Base-by-base conservation (phyloP, 1,139 yeast species). In the Candida sanyaensis region DNA sequence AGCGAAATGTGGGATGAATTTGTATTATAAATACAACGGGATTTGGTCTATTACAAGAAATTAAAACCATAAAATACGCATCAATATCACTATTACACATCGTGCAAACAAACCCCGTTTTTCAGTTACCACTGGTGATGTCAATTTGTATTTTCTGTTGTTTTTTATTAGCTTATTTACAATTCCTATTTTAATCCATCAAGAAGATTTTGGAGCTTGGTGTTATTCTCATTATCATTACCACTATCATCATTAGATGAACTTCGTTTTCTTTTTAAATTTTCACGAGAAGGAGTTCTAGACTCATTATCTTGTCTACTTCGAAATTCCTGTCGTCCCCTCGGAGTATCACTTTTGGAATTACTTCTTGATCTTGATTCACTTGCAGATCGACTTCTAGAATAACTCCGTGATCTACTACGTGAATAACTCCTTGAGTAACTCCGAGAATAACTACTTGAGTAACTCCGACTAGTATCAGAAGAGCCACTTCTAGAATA, bases 361-460 rank as follows among this genome's bases (percentile, higher is more conserved):
- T 30, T 29, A 24, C 52, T 47, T 30, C 45, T 31, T 12, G 49
- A 43, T 27, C 45, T 27, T 6, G 47, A 42, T 12, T 26, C 12
- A 24, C 52, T 46, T 34, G 43, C 28, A 13, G 48, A 42, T 24
- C 40, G 24, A 2, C 44, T 39, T 34, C 33, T 28, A 30, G 46
- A 42, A 23, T 32, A 17, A 31, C 45, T 43, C 13, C 42, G 33
- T n/a, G 49, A 44, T 31, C 57, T 48, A 47, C 65, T 55, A 34
- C 62, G 56, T 27, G 34, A 54, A 23, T 38, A 40, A 45, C 59
- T 53, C n/a, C 56, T 13, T 6, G 60, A 51, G 28, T 55, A 52
- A 40, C 62, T 57, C 21, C 60, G 21, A 11, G 57, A 54, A 23
- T 38, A 40, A 45, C 59, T 53, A 11, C 56, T 13, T 6, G 60